Base-by-base conservation (phyloP, 75 land plant genomes). In the Picea sitchensis region DNA sequence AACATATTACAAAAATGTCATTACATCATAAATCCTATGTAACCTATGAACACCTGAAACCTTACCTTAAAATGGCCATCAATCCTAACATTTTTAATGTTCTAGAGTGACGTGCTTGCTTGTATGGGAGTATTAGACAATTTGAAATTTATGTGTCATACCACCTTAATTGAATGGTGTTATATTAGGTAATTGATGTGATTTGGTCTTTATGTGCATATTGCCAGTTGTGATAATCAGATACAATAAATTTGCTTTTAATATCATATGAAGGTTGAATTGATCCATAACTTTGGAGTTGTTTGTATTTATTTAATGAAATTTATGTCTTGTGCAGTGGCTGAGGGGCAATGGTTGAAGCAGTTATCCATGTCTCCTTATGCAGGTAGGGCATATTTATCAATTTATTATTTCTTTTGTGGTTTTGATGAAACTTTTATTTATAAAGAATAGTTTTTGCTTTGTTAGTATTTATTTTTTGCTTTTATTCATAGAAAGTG, bases 261-360 rank as follows among this genome's bases (percentile, higher is more conserved):
- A 38, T 38, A 69, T 69, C 21, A 69, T 69, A 18, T 17, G 11
- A 69, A 17, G 36, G 11, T 9, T 13, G n/a, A 75, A 41, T 6
- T 75, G 77, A 26, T 75, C 20, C 51, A 26, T 31, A 56, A 17
- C 59, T 12, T 75, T 75, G 59, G 59, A 31, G 21, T 2, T 23
- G 44, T 2, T 54, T 8, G 30, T 8, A 23, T 56, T 75, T 11
- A 51, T 75, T 26, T n/a, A 54, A 75, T 18, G 32, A 7, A 20
- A 26, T 15, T 75, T 56, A 54, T 56, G 30, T 20, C n/a, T 75
- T 75, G 77, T 88, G 80, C 82, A 91, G 92, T 91, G 90, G 88
- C 90, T 12, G 92, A 91, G 76, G 92, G 92, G 13, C 86, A 88
- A 62, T 91, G 92, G 92, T 80, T 91, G 76, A 91, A 91, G 85